These are phyloP conservation scores for Oxytropis ochrocephala DNA, from an alignment of 306 rosid genomes.

Conservation along the genomic window DNA sequence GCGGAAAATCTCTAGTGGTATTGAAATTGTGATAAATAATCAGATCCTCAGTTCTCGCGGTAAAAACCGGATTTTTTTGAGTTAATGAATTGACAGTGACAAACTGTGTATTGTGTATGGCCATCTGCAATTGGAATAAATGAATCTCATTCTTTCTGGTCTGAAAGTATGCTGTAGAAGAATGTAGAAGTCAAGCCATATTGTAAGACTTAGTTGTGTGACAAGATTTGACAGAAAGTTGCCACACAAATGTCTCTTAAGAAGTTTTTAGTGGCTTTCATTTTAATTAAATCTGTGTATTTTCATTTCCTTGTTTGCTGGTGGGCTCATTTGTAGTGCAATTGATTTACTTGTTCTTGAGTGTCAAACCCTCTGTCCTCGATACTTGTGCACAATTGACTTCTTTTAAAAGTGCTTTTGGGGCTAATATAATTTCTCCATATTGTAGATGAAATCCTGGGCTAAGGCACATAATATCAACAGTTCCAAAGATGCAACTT, in stretches of 20 bases:
- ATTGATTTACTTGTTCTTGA: not conserved
- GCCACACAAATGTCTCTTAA: not conserved
- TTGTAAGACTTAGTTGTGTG: not conserved
- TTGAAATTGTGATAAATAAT: constrained; percentile 11
- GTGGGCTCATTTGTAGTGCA: constrained; percentile 5
- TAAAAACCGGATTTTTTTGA: not conserved
- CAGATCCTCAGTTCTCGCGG: not conserved
- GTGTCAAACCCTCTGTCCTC: not conserved
- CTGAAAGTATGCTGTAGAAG: not conserved
- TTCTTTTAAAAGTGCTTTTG: not conserved
- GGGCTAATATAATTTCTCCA: constrained; percentile 6
- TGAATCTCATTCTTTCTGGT: not conserved
- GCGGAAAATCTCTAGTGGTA: not conserved
- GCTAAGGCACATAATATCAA: constrained; percentile 41
- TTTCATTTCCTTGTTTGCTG: not conserved
- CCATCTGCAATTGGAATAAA: constrained; percentile 11
- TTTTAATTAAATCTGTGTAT: constrained; percentile 7
- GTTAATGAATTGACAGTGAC: not conserved
- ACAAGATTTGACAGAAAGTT: constrained; percentile 14
- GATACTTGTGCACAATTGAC: not conserved
- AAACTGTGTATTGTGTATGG: not conserved
- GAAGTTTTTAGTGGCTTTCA: not conserved
- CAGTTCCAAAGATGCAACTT: constrained; percentile 37
- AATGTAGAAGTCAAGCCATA: not conserved
- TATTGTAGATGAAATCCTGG: constrained; percentile 45